Evolutionary conservation across 2,329 filamentous ascomycete genomes (phyloP), one percentile per base, ranked within the genome.

Genomic region (Stachybotrys chlorohalonatus): DNA sequence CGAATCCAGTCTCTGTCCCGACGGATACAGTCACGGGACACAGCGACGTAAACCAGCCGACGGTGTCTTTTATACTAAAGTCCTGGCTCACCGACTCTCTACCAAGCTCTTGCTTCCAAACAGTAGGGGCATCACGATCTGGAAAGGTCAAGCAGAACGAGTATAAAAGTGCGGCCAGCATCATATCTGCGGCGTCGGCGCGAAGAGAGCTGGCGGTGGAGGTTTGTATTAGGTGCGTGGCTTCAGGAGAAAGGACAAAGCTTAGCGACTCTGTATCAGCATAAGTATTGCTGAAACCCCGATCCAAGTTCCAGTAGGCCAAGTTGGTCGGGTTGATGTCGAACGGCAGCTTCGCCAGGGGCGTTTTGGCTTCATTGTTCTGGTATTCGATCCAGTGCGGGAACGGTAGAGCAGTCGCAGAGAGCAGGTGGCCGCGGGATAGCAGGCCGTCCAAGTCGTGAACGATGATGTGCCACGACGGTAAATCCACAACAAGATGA

Each of bases 1-100:
- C 65, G 15, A 83, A 65, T 55, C 82, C 78, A 36, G 79, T 74
- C 2, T 70, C 65, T 2, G 69, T 66, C 2, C 76, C 71, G 1
- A 75, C 61, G 8, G 72, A 70, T 3, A 77, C 66, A 1, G 72
- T 69, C 6, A 83, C 68, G 0, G 81, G 81, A 51, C 75, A 80
- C 11, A 84, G 67, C 0, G 79, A 75, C 2, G 80, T 82, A 58
- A 84, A 83, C 80, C 80, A 84, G 2, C 81, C 82, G 0, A 84
- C 79, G 0, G 81, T 84, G 52, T 80, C 71, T 5, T 76, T 75
- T 1, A 83, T 73, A 63, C 84, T 78, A 11, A 78, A 68, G 15
- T 75, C 73, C 0, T 66, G 63, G 31, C 74, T 73, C 57, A 72
- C 72, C 2, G 69, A 63, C n/a, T 73, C 67, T 15, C 79, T 70